A percentile compares a stretch with the other conserved stretches of the same genome.
These are phyloP conservation scores for Seiridium unicorne DNA, from an alignment of 2,329 filamentous ascomycete species.

Conservation along the genomic window DNA sequence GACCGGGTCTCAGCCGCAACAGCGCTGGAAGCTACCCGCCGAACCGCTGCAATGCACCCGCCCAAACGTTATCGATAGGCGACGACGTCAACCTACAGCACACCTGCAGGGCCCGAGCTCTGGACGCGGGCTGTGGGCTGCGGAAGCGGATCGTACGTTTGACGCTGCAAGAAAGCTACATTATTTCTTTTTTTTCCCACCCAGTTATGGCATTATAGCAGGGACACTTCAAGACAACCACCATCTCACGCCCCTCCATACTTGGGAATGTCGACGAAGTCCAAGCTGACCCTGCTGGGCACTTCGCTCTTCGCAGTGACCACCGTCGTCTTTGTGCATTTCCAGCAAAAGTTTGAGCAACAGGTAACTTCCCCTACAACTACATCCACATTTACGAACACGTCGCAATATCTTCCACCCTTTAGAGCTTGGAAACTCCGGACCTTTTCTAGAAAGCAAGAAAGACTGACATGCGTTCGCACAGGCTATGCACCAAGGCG, in stretches of 20 bases:
- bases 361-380: slow-evolving; percentile 53
- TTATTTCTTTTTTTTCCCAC: neutral
- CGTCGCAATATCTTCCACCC: neutral
- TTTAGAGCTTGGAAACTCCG: too few species aligned
- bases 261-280: slow-evolving; percentile 78
- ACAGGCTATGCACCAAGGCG: slow-evolving; percentile 93
- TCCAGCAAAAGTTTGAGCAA: slow-evolving; percentile 81
- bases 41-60: neutral
- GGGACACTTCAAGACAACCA: neutral
- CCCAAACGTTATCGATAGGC: neutral
- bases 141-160: neutral
- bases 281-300: slow-evolving; percentile 78
- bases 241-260: neutral
- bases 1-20: neutral
- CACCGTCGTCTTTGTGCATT: slow-evolving; percentile 86
- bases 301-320: slow-evolving; percentile 74
- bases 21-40: neutral
- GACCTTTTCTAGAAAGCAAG: neutral
- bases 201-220: neutral
- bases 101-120: slow-evolving; percentile 3
- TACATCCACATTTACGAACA: neutral
- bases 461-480: slow-evolving; percentile 9
- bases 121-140: neutral
- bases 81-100: neutral
- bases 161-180: neutral